Evolutionary conservation across 306 rosid species (phyloP).

Genomic region (Nissolia schottii): DNA sequence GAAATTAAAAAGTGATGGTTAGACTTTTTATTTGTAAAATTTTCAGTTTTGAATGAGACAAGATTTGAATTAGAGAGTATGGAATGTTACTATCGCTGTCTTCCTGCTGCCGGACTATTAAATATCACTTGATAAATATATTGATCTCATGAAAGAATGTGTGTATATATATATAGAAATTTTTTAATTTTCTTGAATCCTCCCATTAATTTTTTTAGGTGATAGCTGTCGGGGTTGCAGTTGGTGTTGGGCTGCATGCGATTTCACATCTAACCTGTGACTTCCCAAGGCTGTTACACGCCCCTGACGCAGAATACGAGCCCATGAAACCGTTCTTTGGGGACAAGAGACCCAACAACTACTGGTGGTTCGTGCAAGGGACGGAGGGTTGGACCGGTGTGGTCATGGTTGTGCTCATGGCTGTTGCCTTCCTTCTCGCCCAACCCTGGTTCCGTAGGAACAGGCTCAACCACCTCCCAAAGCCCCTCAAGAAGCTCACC

Average conservation of each 20-base stretch:
- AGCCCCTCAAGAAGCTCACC: slow-evolving; percentile 54
- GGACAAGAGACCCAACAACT: slow-evolving; percentile 45
- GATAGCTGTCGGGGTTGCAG: slow-evolving; percentile 60
- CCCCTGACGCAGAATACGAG: slow-evolving; percentile 47
- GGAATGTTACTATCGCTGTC: too few species aligned
- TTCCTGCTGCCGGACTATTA: too few species aligned
- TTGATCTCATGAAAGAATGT: too few species aligned
- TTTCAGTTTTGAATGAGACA: too few species aligned
- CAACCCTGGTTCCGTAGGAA: slow-evolving; percentile 85
- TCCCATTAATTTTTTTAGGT: slow-evolving; percentile 42
- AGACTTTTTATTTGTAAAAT: too few species aligned
- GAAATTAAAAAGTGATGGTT: too few species aligned
- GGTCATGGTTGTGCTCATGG: slow-evolving; percentile 79
- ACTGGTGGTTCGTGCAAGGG: slow-evolving; percentile 98
- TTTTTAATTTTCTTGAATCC: neutral
- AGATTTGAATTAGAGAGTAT: too few species aligned
- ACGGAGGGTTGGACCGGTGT: slow-evolving; percentile 91
- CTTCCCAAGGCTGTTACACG: slow-evolving; percentile 69
- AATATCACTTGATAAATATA: too few species aligned
- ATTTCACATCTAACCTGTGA: slow-evolving; percentile 76
- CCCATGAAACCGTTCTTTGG: slow-evolving; percentile 70
- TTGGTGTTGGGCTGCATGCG: slow-evolving; percentile 65
- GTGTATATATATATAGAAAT: too few species aligned
- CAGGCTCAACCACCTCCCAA: slow-evolving; percentile 60
- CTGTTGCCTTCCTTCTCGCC: slow-evolving; percentile 72